These are phyloP conservation scores for Phytopythium delawarense DNA, from an alignment of 352 stramenopile species.

Conservation along the genomic window DNA sequence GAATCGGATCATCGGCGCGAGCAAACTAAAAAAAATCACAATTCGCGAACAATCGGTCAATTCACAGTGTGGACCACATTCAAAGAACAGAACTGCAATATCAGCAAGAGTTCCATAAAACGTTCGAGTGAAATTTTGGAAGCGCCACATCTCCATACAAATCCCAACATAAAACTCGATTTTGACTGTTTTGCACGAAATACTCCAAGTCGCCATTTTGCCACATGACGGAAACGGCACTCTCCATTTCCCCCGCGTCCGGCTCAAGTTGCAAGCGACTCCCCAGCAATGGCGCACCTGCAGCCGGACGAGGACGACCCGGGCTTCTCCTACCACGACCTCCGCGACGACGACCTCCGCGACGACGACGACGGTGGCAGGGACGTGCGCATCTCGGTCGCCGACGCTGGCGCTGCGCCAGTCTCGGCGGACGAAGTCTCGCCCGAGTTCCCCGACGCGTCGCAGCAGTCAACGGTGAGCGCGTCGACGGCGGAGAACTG, in stretches of 20 bases:
- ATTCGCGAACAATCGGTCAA: too few relatives aligned
- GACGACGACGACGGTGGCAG: not conserved
- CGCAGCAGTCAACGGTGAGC: constrained; percentile 1
- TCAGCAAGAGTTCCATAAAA: too few relatives aligned
- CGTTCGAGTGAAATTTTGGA: too few relatives aligned
- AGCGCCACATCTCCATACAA: too few relatives aligned
- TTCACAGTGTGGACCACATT: too few relatives aligned
- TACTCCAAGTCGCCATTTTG: too few relatives aligned
- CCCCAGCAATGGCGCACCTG: not conserved
- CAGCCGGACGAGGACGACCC: constrained; percentile 3
- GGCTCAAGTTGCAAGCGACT: not conserved
- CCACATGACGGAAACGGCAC: not conserved
- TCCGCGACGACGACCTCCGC: not conserved
- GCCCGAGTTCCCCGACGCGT: not conserved
- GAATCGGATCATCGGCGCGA: too few relatives aligned
- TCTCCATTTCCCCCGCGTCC: not conserved
- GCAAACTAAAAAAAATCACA: too few relatives aligned
- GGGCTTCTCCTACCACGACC: constrained; percentile 6
- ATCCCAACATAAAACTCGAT: too few relatives aligned
- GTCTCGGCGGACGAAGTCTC: not conserved
- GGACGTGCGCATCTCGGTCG: constrained; percentile 4
- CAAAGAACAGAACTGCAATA: too few relatives aligned
- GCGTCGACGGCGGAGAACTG: constrained; percentile 5
- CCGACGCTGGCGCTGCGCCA: not conserved
- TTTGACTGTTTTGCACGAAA: too few relatives aligned